phyloP scores from a whole-genome alignment of 352 stramenopile genomes.

The Globisporangium middletonii region DNA sequence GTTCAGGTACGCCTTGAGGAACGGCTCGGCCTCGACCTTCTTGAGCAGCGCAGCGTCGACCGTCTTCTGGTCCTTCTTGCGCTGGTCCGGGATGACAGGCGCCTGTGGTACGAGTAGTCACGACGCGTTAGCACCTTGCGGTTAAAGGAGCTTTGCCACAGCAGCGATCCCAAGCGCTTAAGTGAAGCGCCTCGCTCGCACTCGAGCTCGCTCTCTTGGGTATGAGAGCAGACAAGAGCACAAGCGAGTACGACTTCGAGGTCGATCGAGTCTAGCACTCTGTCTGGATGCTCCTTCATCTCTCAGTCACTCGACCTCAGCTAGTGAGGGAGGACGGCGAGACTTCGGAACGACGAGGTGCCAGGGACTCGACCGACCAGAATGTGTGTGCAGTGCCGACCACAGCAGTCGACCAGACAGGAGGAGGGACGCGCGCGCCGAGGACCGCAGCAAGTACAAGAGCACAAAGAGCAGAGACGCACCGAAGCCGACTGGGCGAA shows the following conservation, averaged over 20 bases:
- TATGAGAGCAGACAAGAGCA: background rate
- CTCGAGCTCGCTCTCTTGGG: background rate
- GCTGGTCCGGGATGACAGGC: slow-evolving; percentile 94
- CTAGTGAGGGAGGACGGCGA: background rate
- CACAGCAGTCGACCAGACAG: background rate
- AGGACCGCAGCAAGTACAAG: background rate
- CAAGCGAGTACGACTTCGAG: background rate
- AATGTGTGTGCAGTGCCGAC: background rate
- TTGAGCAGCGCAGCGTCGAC: slow-evolving; percentile 92
- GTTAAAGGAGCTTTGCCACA: slow-evolving; percentile 79
- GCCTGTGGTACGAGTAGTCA: slow-evolving; percentile 27
- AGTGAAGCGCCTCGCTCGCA: slow-evolving; percentile 10
- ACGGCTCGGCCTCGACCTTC: slow-evolving; percentile 80
- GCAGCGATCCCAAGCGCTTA: slow-evolving; percentile 90
- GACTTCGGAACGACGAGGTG: background rate
- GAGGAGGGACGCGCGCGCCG: background rate
- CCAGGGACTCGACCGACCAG: background rate
- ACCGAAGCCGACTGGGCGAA: slow-evolving; percentile 90
- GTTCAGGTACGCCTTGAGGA: slow-evolving; percentile 98
- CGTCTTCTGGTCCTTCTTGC: slow-evolving; percentile 98
- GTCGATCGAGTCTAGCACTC: background rate
- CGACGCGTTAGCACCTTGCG: slow-evolving; percentile 21
- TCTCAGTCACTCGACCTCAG: too few relatives aligned
- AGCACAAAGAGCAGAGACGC: slow-evolving; percentile 23
- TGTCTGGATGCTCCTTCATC: too few relatives aligned